phyloP scores from a whole-genome alignment of 139 green algal genomes.

The Penium margaritaceum region DNA sequence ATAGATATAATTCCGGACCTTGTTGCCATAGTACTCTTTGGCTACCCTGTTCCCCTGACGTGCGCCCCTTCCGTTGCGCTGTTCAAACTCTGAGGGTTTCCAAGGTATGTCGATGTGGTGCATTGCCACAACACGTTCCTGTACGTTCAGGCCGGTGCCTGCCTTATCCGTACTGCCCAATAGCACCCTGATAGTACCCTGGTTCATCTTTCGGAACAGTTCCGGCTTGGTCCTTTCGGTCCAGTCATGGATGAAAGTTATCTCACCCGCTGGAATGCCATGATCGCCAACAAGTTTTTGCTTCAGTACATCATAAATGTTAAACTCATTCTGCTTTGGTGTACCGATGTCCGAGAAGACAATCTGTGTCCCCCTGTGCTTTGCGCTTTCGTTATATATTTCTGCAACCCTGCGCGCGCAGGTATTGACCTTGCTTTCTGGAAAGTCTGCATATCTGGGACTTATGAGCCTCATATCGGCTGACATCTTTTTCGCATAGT shows the following conservation, averaged over 20 bases:
- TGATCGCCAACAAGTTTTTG: background rate
- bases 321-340: background rate
- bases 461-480: background rate
- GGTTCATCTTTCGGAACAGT: background rate
- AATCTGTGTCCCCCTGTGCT: background rate
- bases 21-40: background rate
- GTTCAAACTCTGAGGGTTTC: background rate
- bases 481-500: background rate
- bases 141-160: background rate
- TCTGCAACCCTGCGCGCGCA: background rate
- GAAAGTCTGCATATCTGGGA: background rate
- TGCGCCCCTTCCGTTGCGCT: background rate
- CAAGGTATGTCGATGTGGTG: background rate
- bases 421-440: background rate
- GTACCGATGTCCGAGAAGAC: background rate
- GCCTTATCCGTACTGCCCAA: background rate
- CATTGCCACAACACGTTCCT: background rate
- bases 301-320: background rate
- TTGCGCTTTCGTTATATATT: background rate
- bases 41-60: background rate
- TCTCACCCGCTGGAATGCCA: background rate
- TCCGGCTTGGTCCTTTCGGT: background rate
- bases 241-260: background rate
- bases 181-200: background rate
- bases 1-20: background rate